These are phyloP conservation scores for Monotropa hypopitys DNA, from an alignment of 179 eudicot species.

Conservation along the genomic window DNA sequence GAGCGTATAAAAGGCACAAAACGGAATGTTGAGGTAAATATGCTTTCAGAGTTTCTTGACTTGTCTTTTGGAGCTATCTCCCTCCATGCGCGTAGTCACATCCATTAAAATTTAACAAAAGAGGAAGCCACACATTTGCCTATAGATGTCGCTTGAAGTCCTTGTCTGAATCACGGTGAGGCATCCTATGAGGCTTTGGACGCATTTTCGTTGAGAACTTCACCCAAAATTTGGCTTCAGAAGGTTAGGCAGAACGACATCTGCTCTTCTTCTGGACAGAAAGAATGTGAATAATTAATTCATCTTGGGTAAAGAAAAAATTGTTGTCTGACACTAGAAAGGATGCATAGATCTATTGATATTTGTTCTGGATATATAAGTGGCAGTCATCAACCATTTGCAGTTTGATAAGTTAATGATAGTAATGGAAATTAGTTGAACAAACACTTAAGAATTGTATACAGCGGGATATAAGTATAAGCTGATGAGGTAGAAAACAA, in stretches of 20 bases:
- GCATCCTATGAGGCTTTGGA: neutral
- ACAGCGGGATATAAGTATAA: neutral
- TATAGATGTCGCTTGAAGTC: neutral
- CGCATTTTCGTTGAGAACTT: neutral
- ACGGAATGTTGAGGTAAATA: constrained; percentile 77
- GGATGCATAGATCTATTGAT: too few species aligned
- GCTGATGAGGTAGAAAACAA: neutral
- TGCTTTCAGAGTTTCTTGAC: neutral
- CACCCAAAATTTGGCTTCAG: neutral
- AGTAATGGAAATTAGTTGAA: too few species aligned
- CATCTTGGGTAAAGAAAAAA: neutral
- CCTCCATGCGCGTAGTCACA: neutral
- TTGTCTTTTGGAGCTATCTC: neutral
- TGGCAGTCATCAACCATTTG: neutral
- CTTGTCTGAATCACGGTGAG: neutral
- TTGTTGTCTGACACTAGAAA: neutral
- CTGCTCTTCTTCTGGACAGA: neutral
- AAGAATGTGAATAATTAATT: neutral
- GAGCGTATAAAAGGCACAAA: constrained; percentile 90
- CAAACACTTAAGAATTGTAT: neutral
- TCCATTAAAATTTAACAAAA: neutral
- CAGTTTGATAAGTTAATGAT: constrained; percentile 1
- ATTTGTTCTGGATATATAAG: neutral
- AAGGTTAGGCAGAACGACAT: neutral
- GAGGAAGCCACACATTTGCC: neutral